Evolutionary conservation across 352 stramenopile genomes (phyloP).

Genomic region (Phytophthora tentaculata): DNA sequence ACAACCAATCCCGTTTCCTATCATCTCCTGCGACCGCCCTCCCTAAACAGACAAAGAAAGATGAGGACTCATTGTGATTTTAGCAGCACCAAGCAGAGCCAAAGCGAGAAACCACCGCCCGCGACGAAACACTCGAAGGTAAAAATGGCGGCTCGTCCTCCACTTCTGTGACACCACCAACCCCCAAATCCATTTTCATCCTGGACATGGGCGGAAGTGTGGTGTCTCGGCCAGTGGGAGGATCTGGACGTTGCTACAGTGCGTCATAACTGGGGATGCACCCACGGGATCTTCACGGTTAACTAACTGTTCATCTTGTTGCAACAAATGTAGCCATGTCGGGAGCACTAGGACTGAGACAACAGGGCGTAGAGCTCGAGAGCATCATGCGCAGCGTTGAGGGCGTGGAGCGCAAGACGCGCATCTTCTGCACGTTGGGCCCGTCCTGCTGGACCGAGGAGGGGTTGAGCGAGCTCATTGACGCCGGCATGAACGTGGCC

Average conservation of each 20-base stretch:
- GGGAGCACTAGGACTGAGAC: constrained; percentile 36
- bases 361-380: constrained; percentile 41
- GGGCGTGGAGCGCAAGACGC: constrained; percentile 64
- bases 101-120: constrained; percentile 26
- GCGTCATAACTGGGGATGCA: constrained; percentile 1
- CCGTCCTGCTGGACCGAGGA: constrained; percentile 94
- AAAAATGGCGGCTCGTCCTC: constrained; percentile 18
- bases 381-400: constrained; percentile 46
- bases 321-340: constrained; percentile 31
- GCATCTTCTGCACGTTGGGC: constrained; percentile 92
- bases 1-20: not conserved
- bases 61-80: constrained; percentile 26
- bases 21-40: not conserved
- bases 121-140: constrained; percentile 23
- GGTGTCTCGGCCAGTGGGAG: constrained; percentile 31
- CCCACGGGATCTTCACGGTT: not conserved
- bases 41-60: constrained; percentile 21
- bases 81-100: constrained; percentile 11
- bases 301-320: constrained; percentile 3
- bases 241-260: constrained; percentile 38
- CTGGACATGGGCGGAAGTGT: constrained; percentile 33
- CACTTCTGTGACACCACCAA: constrained; percentile 4
- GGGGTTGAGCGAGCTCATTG: constrained; percentile 88
- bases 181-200: constrained; percentile 32
- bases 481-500: constrained; percentile 96